Percentiles rank a stretch among this genome's conserved stretches.
Evolutionary conservation across 75 land plant species (phyloP).

Genomic region (Pinus taeda): DNA sequence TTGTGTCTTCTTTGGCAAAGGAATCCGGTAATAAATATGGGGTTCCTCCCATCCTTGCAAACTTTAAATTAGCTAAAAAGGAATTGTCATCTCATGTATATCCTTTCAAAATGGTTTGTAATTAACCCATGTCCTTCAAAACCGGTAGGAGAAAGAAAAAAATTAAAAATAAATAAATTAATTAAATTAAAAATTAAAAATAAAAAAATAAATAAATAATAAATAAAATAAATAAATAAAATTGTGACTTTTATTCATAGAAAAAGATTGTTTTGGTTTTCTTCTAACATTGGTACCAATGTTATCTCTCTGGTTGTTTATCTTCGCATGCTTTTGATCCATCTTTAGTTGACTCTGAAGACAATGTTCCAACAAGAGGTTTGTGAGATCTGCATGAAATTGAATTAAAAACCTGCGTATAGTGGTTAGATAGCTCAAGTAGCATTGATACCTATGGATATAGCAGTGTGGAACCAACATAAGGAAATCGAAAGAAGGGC

Average conservation of each 20-base stretch:
- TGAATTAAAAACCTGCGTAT: too few relatives aligned
- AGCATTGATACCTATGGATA: too few relatives aligned
- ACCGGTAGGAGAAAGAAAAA: not conserved
- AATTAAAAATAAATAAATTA: too few relatives aligned
- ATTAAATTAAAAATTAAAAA: too few relatives aligned
- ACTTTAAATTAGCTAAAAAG: slow-evolving; percentile 40
- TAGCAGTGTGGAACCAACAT: too few relatives aligned
- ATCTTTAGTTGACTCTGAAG: slow-evolving; percentile 32
- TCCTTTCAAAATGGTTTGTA: slow-evolving; percentile 24
- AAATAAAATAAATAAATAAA: too few relatives aligned
- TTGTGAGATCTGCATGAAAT: not conserved
- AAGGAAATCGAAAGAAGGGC: too few relatives aligned
- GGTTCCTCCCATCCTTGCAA: slow-evolving; percentile 79
- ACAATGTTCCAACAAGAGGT: slow-evolving; percentile 26
- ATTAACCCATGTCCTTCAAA: slow-evolving; percentile 17
- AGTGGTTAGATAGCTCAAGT: too few relatives aligned
- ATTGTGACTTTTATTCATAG: not conserved
- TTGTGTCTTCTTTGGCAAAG: slow-evolving; percentile 39
- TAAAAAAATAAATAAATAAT: too few relatives aligned
- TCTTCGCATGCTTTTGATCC: slow-evolving; percentile 18
- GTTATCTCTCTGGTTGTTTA: not conserved
- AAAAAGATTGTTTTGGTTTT: not conserved
- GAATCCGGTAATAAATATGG: slow-evolving; percentile 30
- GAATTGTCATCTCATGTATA: slow-evolving; percentile 31
- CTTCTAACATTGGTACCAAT: not conserved